Evolutionary conservation across 208 protist species (phyloP).

Genomic region (Crithidia brevicula): DNA sequence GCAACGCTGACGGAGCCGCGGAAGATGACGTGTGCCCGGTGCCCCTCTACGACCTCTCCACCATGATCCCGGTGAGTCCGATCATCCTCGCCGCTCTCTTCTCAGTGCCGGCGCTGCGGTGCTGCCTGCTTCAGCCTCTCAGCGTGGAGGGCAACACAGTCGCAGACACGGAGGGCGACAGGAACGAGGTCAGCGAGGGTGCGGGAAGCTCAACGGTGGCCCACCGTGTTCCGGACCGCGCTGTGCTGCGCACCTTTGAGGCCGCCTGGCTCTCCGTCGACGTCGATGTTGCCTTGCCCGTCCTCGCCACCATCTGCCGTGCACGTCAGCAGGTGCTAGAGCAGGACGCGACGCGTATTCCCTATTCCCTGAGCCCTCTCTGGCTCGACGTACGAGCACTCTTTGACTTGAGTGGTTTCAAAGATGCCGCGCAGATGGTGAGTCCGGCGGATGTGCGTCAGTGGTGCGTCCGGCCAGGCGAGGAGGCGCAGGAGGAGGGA

Average conservation of each 20-base stretch:
- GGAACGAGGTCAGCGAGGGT: neutral
- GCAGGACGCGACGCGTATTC: constrained; percentile 48
- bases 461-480: constrained; percentile 23
- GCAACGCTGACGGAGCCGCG: constrained; percentile 8
- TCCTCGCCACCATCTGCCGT: constrained; percentile 65
- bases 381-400: constrained; percentile 78
- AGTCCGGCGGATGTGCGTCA: constrained; percentile 9
- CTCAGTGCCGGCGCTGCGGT: constrained; percentile 60
- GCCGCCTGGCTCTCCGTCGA: constrained; percentile 62
- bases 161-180: neutral
- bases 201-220: neutral
- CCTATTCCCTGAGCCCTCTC: constrained; percentile 47
- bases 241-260: constrained; percentile 28
- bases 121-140: constrained; percentile 58
- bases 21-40: constrained; percentile 11
- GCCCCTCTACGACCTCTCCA: constrained; percentile 41
- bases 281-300: constrained; percentile 45
- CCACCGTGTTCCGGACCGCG: constrained; percentile 10
- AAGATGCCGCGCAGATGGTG: neutral
- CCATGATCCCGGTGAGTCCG: constrained; percentile 59
- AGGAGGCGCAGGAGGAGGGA: neutral
- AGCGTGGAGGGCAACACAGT: neutral
- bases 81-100: constrained; percentile 70
- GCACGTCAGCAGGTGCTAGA: constrained; percentile 45
- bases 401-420: constrained; percentile 33